Conservation (phyloP, 164 flowering plant species). For the Stephania japonica region DNA sequence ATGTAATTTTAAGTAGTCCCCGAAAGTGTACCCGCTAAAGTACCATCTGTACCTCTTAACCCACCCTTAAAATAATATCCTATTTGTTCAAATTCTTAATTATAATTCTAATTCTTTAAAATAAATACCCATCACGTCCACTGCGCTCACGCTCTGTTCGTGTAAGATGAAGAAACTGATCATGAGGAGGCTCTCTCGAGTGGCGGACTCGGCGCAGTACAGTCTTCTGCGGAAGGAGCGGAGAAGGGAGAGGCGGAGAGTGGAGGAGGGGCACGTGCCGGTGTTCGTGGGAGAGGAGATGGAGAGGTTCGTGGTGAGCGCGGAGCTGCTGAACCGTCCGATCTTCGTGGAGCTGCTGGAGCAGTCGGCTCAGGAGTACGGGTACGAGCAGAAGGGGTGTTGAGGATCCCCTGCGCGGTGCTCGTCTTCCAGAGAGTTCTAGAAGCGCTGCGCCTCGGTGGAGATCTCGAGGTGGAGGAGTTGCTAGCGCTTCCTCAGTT, state of each 20-base stretch:
- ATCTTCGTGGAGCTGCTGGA: slow-evolving; percentile 56
- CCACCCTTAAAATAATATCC: neutral
- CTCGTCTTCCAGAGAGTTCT: slow-evolving; percentile 62
- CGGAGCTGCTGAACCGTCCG: slow-evolving; percentile 77
- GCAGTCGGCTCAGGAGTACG: slow-evolving; percentile 88
- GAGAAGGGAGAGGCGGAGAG: slow-evolving; percentile 12
- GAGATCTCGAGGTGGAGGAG: slow-evolving; percentile 17
- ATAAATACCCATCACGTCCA: slow-evolving; percentile 13
- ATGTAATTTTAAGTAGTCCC: neutral
- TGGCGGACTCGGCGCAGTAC: slow-evolving; percentile 64
- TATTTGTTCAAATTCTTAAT: no score
- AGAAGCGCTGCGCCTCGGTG: slow-evolving; percentile 45
- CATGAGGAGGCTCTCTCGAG: slow-evolving; percentile 59
- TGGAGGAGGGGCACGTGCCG: slow-evolving; percentile 59
- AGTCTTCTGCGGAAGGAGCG: slow-evolving; percentile 45
- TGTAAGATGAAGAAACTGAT: neutral
- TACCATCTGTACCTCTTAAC: slow-evolving; percentile 44
- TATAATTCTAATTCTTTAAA: neutral
- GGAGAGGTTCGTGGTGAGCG: slow-evolving; percentile 81
- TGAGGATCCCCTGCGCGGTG: slow-evolving; percentile 78
- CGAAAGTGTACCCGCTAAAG: slow-evolving; percentile 51
- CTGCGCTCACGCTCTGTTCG: neutral
- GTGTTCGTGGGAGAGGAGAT: slow-evolving; percentile 93
- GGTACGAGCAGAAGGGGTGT: slow-evolving; percentile 89
- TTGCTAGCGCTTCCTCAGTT: slow-evolving; percentile 24